Base-by-base conservation (phyloP, 2,329 filamentous ascomycete genomes). In the Daldinia eschscholtzii region DNA sequence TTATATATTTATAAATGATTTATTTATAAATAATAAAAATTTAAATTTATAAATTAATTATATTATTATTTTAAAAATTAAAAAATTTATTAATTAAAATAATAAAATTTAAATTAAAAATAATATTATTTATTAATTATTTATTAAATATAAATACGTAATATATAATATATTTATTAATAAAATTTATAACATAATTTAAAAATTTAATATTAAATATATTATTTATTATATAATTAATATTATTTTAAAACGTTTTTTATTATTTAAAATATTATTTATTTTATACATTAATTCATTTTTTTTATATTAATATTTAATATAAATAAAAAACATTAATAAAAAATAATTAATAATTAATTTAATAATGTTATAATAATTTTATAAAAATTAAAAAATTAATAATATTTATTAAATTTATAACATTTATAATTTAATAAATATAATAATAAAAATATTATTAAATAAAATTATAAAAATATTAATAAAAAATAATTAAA, bases 11-110 rank as follows among this genome's bases (percentile, higher is more conserved):
- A 39, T 55, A 55, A 41, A 41, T 30, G 41, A 41, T 28, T 53
- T 62, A 62, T 44, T 44, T 50, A 23, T 50, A 59, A 65, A 59
- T 59, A 44, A 44, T 59, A 20, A 58, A 59, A 18, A 42, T 12
- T 20, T 65, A 44, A 28, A 28, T 57, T 42, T n/a, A 42, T 28
- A 42, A 44, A 57, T 44, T 15, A 35, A 42, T 23, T 42, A 59
- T 30, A 28, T 58, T 39, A 42, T 60, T 58, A 60, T 18, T 33
- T 52, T 53, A 48, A 18, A 53, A 18, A 39, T 44, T 65, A 28
- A 64, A 57, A 52, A 37, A 50, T 42, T 64, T 37, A 33, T 50
- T 42, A 53, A 59, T 30, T 44, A 44, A 44, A 44, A 44, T 44
- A 53, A 55, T 20, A 50, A 48, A 52, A 53, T 37, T 33, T 28